Evolutionary conservation across 495 filamentous ascomycete genomes (phyloP).

Genomic region (Hamigera avellanea): DNA sequence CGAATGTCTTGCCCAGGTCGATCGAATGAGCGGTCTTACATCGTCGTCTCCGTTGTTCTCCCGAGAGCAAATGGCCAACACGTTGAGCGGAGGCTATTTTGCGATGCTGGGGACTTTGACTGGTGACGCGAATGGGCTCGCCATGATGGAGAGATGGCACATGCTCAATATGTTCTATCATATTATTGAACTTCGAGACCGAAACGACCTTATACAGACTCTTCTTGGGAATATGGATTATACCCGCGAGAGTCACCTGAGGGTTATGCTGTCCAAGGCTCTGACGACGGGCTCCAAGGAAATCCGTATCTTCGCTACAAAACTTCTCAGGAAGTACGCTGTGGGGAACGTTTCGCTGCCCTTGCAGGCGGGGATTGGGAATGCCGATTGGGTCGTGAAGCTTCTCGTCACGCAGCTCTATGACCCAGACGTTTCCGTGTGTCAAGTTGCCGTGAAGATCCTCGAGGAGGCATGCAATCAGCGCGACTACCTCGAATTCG

Average conservation of each 20-base stretch:
- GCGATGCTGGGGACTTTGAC: conserved; percentile 80
- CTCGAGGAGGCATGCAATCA: conserved; percentile 94
- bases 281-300: conserved; percentile 85
- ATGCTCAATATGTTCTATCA: conserved; percentile 99
- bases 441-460: conserved; percentile 90
- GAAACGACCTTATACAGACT: conserved; percentile 80
- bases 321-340: conserved; percentile 73
- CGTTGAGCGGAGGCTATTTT: conserved; percentile 85
- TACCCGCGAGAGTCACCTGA: conserved; percentile 72
- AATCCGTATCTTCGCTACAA: conserved; percentile 78
- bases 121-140: conserved; percentile 65
- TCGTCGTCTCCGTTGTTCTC: conserved; percentile 84
- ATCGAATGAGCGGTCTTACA: conserved; percentile 82
- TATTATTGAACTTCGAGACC: conserved; percentile 79
- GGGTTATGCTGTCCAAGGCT: conserved; percentile 86
- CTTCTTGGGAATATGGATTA: conserved; percentile 89
- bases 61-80: conserved; percentile 66
- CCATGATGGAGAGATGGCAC: conserved; percentile 90
- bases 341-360: conserved; percentile 24
- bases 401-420: conserved; percentile 95
- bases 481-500: conserved; percentile 79
- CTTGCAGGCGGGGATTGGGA: conserved; percentile 22
- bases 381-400: conserved; percentile 88
- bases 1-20: conserved; percentile 88
- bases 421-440: conserved; percentile 92